Conservation (phyloP, 805 yeast species). For the Lachancea meyersii region DNA sequence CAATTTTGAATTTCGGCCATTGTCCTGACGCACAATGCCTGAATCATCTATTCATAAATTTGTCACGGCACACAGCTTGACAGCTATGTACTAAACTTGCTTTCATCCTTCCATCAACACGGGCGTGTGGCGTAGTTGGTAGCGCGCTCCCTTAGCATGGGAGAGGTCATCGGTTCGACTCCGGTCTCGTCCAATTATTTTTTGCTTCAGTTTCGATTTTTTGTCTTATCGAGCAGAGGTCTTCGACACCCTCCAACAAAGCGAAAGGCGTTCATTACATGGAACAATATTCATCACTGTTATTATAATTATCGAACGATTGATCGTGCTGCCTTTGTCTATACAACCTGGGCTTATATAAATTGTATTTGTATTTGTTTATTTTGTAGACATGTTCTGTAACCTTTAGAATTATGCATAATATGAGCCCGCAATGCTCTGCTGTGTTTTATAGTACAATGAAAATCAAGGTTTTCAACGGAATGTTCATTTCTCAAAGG, state of each 20-base stretch:
- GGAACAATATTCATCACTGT: no score
- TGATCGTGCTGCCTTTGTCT: no score
- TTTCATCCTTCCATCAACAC: neutral
- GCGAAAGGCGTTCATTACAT: neutral
- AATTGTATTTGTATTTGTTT: neutral
- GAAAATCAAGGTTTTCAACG: neutral
- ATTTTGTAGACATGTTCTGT: neutral
- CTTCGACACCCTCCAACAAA: no score
- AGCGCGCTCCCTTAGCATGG: conserved; percentile 72
- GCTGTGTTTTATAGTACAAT: conserved; percentile 5
- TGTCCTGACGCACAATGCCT: no score
- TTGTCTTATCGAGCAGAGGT: no score
- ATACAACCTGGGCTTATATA: no score
- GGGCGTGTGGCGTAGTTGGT: conserved; percentile 77
- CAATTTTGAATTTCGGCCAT: no score
- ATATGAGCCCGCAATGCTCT: neutral
- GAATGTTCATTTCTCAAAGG: conserved; percentile 3
- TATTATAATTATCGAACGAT: no score
- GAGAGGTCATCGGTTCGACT: conserved; percentile 71
- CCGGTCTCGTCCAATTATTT: conserved; percentile 23
- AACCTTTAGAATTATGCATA: neutral
- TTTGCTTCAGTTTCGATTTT: neutral
- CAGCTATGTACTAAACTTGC: no score
- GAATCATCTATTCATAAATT: no score
- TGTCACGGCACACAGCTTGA: no score